Evolutionary conservation across 179 eudicot species (phyloP), one percentile per base, ranked within the genome.

Genomic region (Beta lomatogona): DNA sequence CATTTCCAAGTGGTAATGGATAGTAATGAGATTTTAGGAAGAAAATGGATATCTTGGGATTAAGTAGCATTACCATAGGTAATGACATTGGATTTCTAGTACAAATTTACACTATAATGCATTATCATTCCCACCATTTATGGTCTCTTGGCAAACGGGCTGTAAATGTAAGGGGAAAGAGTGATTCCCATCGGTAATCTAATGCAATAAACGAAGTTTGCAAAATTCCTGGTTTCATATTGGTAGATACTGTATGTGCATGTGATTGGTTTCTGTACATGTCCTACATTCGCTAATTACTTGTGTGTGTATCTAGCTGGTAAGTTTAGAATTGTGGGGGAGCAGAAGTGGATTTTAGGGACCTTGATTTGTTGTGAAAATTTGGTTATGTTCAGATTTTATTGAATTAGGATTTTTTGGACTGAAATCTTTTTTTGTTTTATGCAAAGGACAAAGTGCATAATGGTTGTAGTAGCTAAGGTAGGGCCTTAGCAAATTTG

Each of bases 261-360:
- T 73, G 50, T 55, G 45, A 15, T 73, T 73, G 77, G 10, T 45
- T 52, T 41, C 10, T 36, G 22, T 41, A 69, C 73, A 69, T 69
- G 73, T 45, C 73, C 73, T 46, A 44, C 52, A 36, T 69, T 69
- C 52, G 9, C 18, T 65, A 28, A n/a, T 25, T 11, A 45, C 25
- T n/a, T 73, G n/a, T 22, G 77, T 73, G 63, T 22, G 25, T 73
- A 50, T 50, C 75, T 71, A 70, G 74, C 74, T 70, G 57, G 8
- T 68, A 55, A n/a, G 48, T 36, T 77, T 77, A 25, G 48, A 8
- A 53, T 65, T 50, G 13, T 64, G 58, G 59, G 59, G 57, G 16
- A 18, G 31, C 36, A 7, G 0, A 54, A 28, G 60, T 15, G 77
- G 19, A 14, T 55, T n/a, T 52, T 3, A 31, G 11, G 31, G 65